These are phyloP conservation scores for Tylopilus plumbeoviolaceoides DNA, from an alignment of 768 basidiomycete genomes.

Conservation along the genomic window DNA sequence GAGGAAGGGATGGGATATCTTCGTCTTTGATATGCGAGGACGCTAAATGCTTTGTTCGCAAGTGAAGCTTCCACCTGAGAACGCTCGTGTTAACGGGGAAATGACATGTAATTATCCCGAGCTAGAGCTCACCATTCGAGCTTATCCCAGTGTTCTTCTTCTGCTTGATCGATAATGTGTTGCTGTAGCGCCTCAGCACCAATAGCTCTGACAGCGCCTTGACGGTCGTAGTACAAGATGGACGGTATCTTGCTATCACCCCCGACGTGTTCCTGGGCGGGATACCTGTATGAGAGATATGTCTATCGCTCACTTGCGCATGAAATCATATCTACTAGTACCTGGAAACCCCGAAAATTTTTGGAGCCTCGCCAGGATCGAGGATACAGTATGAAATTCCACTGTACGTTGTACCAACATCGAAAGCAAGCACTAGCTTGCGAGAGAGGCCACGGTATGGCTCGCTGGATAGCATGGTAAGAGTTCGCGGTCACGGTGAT, in stretches of 20 bases:
- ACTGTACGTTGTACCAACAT: constrained; percentile 43
- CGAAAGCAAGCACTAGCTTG: constrained; percentile 43
- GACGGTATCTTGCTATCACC: constrained; percentile 49
- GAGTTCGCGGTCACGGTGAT: background rate
- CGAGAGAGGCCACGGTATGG: constrained; percentile 36
- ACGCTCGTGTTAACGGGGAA: background rate
- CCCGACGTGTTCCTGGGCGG: constrained; percentile 41
- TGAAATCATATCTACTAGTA: background rate
- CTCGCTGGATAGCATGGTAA: constrained; percentile 26
- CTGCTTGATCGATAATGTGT: constrained; percentile 1
- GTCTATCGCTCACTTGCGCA: background rate
- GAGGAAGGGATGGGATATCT: constrained; percentile 23
- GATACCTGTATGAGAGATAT: constrained; percentile 33
- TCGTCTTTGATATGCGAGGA: constrained; percentile 22
- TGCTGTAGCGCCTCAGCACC: constrained; percentile 35
- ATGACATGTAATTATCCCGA: background rate
- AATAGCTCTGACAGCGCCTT: constrained; percentile 36
- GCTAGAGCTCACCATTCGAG: constrained; percentile 2
- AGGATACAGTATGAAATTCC: constrained; percentile 37
- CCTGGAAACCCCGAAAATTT: constrained; percentile 27
- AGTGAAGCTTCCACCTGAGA: constrained; percentile 24
- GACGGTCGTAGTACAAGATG: constrained; percentile 42
- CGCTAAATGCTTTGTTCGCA: constrained; percentile 26
- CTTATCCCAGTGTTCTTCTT: constrained; percentile 1
- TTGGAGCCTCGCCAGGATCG: constrained; percentile 33